A percentile compares a stretch with the other conserved stretches of the same genome.
These are phyloP conservation scores for Umbelopsis vinacea DNA, from an alignment of 192 early-diverging fungal genomes.

Conservation along the genomic window DNA sequence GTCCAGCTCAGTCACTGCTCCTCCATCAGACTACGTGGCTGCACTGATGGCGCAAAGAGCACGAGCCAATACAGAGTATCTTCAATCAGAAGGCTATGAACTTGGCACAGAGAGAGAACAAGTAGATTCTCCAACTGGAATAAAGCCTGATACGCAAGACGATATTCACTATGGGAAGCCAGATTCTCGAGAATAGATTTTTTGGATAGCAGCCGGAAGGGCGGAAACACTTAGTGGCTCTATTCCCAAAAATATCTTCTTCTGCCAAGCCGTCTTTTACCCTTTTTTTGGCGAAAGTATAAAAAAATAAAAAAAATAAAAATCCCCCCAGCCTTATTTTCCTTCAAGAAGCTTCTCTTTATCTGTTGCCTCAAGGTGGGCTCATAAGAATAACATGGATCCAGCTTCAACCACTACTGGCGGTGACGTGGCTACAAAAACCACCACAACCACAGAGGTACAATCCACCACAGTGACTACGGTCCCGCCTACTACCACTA, in stretches of 20 bases:
- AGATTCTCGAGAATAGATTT: conserved; percentile 1
- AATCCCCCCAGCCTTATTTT: not conserved
- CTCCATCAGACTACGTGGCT: conserved; percentile 2
- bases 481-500: not conserved
- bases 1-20: not conserved
- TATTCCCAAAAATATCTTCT: not conserved
- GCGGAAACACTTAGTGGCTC: not conserved
- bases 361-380: not conserved
- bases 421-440: not conserved
- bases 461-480: not conserved
- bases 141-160: conserved; percentile 12
- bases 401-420: not conserved
- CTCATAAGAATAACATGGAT: not conserved
- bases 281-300: not conserved
- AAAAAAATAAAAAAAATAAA: not conserved
- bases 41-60: not conserved
- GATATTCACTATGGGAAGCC: not conserved
- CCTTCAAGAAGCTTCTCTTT: not conserved
- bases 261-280: not conserved
- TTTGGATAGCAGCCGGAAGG: not conserved
- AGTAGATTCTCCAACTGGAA: not conserved
- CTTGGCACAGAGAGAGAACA: conserved; percentile 3
- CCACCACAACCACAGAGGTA: not conserved
- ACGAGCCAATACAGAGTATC: not conserved
- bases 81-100: not conserved